These are phyloP conservation scores for Rhodotorula sp. DNA, from an alignment of 1,284 basidiomycete species.

Conservation along the genomic window DNA sequence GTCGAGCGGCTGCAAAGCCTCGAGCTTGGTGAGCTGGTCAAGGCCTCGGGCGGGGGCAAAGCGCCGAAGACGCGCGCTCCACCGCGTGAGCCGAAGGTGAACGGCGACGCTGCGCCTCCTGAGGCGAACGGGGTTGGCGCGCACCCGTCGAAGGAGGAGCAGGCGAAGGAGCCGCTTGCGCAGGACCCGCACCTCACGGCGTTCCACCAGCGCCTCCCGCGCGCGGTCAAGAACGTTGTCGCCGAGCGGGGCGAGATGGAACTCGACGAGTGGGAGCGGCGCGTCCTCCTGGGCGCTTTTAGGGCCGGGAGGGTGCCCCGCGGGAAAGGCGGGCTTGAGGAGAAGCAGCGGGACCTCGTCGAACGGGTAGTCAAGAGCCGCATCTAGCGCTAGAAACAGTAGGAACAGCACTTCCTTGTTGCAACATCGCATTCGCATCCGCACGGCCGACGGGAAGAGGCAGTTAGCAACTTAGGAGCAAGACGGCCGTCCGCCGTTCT, in stretches of 20 bases:
- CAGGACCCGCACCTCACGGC: conserved; percentile 15
- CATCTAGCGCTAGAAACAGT: conserved; percentile 1
- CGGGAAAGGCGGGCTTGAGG: conserved; percentile 12
- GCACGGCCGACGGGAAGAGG: not conserved
- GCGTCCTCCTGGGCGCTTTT: conserved; percentile 34
- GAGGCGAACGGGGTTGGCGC: not conserved
- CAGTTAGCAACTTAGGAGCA: not conserved
- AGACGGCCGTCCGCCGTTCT: too few relatives aligned
- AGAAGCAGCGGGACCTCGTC: conserved; percentile 17
- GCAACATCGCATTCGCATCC: not conserved
- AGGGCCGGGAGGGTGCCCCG: conserved; percentile 24
- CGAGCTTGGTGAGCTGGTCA: conserved; percentile 17
- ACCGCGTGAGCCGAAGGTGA: too few relatives aligned
- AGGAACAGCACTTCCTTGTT: not conserved
- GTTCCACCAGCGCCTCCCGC: conserved; percentile 36
- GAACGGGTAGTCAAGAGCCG: conserved; percentile 22
- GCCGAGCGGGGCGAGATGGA: conserved; percentile 9
- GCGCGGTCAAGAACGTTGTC: conserved; percentile 29
- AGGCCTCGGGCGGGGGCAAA: conserved; percentile 3
- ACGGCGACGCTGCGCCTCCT: not conserved
- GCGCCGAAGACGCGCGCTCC: not conserved
- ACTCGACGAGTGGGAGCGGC: conserved; percentile 4
- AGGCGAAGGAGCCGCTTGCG: not conserved
- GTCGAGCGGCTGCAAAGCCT: conserved; percentile 30
- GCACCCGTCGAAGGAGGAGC: not conserved